These are phyloP conservation scores for Aspergillus sp. DNA, from an alignment of 2,329 filamentous ascomycete genomes.

Conservation along the genomic window DNA sequence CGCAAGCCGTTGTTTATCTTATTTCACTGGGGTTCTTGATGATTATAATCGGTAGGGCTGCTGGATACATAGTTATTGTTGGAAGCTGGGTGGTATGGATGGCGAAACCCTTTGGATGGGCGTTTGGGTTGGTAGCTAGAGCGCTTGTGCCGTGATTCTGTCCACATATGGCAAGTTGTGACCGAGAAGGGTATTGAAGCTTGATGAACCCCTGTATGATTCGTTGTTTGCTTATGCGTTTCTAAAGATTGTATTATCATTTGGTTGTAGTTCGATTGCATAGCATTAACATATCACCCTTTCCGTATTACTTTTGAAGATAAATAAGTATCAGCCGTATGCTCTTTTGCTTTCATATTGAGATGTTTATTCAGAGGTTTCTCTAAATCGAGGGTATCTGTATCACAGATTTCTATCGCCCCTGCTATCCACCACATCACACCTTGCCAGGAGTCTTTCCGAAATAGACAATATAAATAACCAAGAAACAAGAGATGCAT, in stretches of 20 bases:
- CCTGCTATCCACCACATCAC: background rate
- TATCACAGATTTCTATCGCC: background rate
- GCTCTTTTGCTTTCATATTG: background rate
- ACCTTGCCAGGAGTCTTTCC: background rate
- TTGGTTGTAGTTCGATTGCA: no score
- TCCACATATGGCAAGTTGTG: no score
- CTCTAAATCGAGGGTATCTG: background rate
- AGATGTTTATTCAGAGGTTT: background rate
- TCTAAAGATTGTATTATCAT: no score
- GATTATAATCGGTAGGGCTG: constrained; percentile 23
- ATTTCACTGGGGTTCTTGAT: constrained; percentile 26
- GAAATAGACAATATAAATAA: constrained; percentile 1
- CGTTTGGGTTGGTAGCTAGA: constrained; percentile 21
- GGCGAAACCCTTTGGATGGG: constrained; percentile 26
- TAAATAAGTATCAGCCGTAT: background rate
- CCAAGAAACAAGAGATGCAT: constrained; percentile 2
- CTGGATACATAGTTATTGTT: constrained; percentile 26
- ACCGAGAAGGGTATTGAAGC: no score
- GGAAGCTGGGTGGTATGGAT: constrained; percentile 34
- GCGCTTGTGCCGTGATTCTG: constrained; percentile 17
- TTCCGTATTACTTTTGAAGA: no score
- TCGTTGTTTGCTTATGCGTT: background rate
- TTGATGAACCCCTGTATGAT: no score
- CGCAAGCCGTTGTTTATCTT: constrained; percentile 29
- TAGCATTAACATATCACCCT: no score